Evolutionary conservation across 805 yeast species (phyloP), one percentile per base, ranked within the genome.

Genomic region (Yamadazyma ubonensis): DNA sequence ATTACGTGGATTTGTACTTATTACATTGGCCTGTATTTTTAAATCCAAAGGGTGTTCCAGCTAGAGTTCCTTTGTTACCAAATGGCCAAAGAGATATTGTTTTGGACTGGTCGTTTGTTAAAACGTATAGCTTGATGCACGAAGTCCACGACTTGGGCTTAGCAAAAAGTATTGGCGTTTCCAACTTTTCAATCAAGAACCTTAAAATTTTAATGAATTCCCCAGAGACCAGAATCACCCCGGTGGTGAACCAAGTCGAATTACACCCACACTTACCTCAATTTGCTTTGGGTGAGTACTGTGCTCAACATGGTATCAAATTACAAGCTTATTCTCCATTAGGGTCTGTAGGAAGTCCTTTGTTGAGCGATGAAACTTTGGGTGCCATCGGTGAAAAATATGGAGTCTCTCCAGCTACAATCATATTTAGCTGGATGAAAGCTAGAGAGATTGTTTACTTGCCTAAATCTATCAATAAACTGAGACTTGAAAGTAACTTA

Each of bases 291-390:
- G 68, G 83, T 42, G 86, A 76, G 70, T 44, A 80, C 83, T 44
- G 57, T 68, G 23, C 46, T 37, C 33, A 45, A 27, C 42, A 53
- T 18, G 51, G 37, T 26, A 52, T 53, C 32, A 25, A 44, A 15
- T 58, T 83, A 39, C 83, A 83, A 58, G 95, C 95, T 7, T 87
- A 85, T 63, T 80, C 87, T 21, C 93, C 95, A 18, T 68, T 86
- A 50, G 91, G 89, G 6, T 73, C 83, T 21, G 61, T 66, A 5
- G 75, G 71, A 42, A 73, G 81, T 7, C 81, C 84, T 10, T 48
- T 78, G 11, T 59, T 78, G 43, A 55, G 60, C 19, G 73, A 79
- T 48, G 68, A 63, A 18, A 56, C 63, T 4, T 53, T 81, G 14
- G 43, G 53, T 3, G 61, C 60, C 5, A 52, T 80, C 26, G 78